Conservation (phyloP, 805 yeast genomes). For the Brettanomyces anomalus region DNA sequence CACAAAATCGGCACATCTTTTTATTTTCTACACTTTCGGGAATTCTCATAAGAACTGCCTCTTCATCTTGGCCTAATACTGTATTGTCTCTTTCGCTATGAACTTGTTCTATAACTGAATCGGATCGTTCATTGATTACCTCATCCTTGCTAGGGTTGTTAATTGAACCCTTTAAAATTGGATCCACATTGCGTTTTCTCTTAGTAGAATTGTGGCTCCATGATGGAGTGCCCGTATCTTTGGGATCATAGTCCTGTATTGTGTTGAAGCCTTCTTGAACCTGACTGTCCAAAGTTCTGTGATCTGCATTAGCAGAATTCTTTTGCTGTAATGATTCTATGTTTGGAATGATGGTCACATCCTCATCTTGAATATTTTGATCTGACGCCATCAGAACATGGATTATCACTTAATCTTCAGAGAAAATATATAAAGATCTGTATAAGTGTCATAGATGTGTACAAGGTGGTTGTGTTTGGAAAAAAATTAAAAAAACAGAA, state of each 20-base stretch:
- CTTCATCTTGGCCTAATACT: constrained; percentile 21
- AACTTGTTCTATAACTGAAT: no score
- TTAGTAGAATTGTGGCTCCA: no score
- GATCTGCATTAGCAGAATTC: constrained; percentile 13
- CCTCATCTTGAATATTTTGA: no score
- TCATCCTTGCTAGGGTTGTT: no score
- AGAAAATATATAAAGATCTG: not conserved
- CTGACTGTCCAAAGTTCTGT: constrained; percentile 19
- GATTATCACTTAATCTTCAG: not conserved
- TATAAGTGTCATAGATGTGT: constrained; percentile 1
- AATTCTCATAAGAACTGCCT: constrained; percentile 29
- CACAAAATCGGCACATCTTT: constrained; percentile 43
- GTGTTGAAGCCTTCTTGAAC: constrained; percentile 21
- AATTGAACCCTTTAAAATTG: no score
- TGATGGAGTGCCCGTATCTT: constrained; percentile 8
- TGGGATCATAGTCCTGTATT: constrained; percentile 16
- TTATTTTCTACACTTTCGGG: constrained; percentile 23
- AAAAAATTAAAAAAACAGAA: no score
- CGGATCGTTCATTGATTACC: no score
- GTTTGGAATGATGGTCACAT: no score
- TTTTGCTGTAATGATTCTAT: not conserved
- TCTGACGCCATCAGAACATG: no score
- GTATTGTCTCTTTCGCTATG: no score
- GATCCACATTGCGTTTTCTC: no score
- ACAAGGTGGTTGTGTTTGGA: not conserved